Conservation (phyloP, 805 yeast species). For the Pichia rugopelliculosa region DNA sequence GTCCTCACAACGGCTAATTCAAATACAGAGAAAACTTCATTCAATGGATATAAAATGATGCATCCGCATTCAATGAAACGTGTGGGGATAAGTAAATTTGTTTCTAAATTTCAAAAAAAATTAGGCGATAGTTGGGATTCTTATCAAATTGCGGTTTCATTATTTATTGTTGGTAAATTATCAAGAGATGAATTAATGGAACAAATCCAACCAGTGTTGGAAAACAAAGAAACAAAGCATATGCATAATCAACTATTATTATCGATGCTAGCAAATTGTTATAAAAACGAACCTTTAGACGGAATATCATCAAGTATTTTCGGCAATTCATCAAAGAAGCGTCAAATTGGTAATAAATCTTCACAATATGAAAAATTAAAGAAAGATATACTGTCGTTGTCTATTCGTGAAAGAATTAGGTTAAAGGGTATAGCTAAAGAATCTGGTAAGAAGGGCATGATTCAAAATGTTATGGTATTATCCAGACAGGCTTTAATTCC, state of each 20-base stretch:
- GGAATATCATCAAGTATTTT: conserved; percentile 41
- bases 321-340: conserved; percentile 33
- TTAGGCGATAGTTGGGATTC: conserved; percentile 81
- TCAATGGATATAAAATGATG: background rate
- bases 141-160: conserved; percentile 72
- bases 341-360: conserved; percentile 46
- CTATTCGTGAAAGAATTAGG: conserved; percentile 77
- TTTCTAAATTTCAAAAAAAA: conserved; percentile 62
- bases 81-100: conserved; percentile 57
- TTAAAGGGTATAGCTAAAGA: conserved; percentile 79
- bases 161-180: conserved; percentile 70
- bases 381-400: conserved; percentile 77
- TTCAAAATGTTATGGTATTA: conserved; percentile 59
- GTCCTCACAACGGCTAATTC: background rate
- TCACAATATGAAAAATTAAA: conserved; percentile 77
- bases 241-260: conserved; percentile 80
- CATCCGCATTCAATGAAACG: conserved; percentile 24
- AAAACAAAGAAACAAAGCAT: conserved; percentile 35
- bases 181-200: conserved; percentile 67
- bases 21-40: background rate
- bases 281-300: conserved; percentile 66
- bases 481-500: conserved; percentile 73
- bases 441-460: conserved; percentile 68
- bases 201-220: conserved; percentile 51
- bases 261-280: conserved; percentile 76